These are phyloP conservation scores for Trichomonas tenax DNA, from an alignment of 208 protist species.

Conservation along the genomic window DNA sequence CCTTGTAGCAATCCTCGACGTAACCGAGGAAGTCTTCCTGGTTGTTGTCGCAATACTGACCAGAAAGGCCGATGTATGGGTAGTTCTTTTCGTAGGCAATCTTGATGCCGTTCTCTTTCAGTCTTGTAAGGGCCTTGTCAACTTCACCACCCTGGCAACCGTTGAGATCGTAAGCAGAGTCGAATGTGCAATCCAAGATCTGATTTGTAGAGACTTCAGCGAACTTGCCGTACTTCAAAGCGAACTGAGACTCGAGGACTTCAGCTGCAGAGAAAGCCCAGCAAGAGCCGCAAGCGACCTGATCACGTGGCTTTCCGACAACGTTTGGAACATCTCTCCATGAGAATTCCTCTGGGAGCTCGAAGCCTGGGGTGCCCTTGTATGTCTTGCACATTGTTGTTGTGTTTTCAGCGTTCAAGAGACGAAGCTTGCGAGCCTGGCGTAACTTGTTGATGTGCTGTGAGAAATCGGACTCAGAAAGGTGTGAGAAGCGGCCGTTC, in stretches of 20 bases:
- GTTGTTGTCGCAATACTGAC: not conserved
- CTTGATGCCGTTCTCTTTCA: not conserved
- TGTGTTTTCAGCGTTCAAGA: not conserved
- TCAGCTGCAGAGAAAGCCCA: not conserved
- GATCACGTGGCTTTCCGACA: not conserved
- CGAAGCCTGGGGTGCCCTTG: not conserved
- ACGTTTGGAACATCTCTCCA: not conserved
- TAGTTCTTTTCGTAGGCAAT: not conserved
- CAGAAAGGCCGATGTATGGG: not conserved
- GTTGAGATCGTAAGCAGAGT: not conserved
- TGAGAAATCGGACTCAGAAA: not conserved
- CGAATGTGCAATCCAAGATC: not conserved
- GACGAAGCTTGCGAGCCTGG: not conserved
- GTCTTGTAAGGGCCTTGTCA: not conserved
- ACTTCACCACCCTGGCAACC: conserved; percentile 10
- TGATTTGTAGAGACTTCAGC: not conserved
- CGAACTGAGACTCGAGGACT: not conserved
- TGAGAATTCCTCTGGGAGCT: not conserved
- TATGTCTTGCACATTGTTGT: too few species aligned
- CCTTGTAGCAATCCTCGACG: not conserved
- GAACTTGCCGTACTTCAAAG: not conserved
- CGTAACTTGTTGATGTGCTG: not conserved
- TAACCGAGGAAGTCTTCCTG: not conserved
- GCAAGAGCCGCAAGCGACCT: not conserved
- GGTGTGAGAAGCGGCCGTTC: not conserved